phyloP scores from a whole-genome alignment of 2,329 filamentous ascomycete species.

The Ceratocystis variospora region DNA sequence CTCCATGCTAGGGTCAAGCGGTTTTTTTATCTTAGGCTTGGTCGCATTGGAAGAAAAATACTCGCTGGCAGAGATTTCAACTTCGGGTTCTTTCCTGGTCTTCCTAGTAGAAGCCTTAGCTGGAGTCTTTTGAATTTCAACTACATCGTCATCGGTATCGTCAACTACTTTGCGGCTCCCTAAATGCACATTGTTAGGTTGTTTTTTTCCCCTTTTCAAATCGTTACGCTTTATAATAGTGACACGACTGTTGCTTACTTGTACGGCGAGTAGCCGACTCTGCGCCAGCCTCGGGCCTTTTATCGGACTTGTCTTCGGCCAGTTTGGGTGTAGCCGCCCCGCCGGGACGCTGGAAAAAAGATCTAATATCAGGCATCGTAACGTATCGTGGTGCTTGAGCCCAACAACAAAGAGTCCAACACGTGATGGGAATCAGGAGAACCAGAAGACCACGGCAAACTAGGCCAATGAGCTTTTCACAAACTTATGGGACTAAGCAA shows the following conservation, averaged over 20 bases:
- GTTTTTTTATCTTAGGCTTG: slow-evolving; percentile 26
- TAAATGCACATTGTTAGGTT: slow-evolving; percentile 24
- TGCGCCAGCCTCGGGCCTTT: slow-evolving; percentile 31
- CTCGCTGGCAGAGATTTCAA: slow-evolving; percentile 41
- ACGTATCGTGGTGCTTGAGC: background rate
- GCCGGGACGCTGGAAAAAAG: slow-evolving; percentile 73
- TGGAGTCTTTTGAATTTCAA: slow-evolving; percentile 34
- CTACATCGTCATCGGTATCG: slow-evolving; percentile 54
- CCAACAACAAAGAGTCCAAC: background rate
- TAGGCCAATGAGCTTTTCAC: background rate
- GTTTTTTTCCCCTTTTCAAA: background rate
- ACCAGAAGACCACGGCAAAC: background rate
- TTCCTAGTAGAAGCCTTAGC: slow-evolving; percentile 35
- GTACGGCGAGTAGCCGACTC: slow-evolving; percentile 25
- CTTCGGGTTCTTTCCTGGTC: slow-evolving; percentile 40
- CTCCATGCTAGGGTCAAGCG: slow-evolving; percentile 29
- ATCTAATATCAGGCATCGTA: slow-evolving; percentile 59
- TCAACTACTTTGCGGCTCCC: slow-evolving; percentile 58
- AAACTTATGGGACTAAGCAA: background rate
- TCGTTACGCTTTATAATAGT: too few species aligned
- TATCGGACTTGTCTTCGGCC: slow-evolving; percentile 33
- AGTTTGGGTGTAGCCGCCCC: slow-evolving; percentile 38
- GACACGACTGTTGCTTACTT: slow-evolving; percentile 27
- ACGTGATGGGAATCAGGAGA: background rate
- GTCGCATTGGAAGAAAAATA: slow-evolving; percentile 36